Evolutionary conservation across 495 filamentous ascomycete genomes (phyloP).

Genomic region (Neurospora sp.): DNA sequence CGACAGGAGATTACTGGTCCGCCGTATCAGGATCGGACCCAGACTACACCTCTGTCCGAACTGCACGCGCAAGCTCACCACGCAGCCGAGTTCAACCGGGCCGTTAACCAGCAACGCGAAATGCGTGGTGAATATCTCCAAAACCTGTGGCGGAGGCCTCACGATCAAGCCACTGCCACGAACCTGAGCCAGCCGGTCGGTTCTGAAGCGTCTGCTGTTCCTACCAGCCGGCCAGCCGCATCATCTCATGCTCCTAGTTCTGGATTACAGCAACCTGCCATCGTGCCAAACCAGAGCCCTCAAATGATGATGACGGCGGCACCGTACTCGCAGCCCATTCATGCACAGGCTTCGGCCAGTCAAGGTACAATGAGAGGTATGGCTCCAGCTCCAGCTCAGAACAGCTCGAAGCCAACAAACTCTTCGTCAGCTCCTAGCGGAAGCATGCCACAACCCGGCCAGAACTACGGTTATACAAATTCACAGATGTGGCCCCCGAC

Average conservation of each 20-base stretch:
- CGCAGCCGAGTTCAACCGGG: slow-evolving; percentile 83
- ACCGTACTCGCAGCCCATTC: slow-evolving; percentile 41
- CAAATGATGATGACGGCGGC: slow-evolving; percentile 49
- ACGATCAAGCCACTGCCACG: slow-evolving; percentile 55
- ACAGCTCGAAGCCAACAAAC: slow-evolving; percentile 32
- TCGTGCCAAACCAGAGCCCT: slow-evolving; percentile 41
- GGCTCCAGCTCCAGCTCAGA: slow-evolving; percentile 39
- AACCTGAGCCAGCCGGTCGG: slow-evolving; percentile 36
- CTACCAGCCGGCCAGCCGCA: slow-evolving; percentile 39
- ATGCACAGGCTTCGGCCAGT: slow-evolving; percentile 38
- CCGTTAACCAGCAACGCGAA: slow-evolving; percentile 61
- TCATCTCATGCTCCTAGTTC: slow-evolving; percentile 37
- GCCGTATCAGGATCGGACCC: slow-evolving; percentile 78
- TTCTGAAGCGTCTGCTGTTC: slow-evolving; percentile 28
- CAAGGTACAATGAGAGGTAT: slow-evolving; percentile 44
- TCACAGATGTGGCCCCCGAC: slow-evolving; percentile 42
- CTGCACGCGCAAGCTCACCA: slow-evolving; percentile 81
- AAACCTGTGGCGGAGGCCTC: slow-evolving; percentile 66
- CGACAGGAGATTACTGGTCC: slow-evolving; percentile 84
- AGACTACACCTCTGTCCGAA: slow-evolving; percentile 69
- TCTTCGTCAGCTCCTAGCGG: slow-evolving; percentile 21
- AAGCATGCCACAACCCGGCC: slow-evolving; percentile 28
- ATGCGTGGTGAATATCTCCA: slow-evolving; percentile 68
- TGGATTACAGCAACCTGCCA: slow-evolving; percentile 29
- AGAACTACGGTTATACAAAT: slow-evolving; percentile 43